These are phyloP conservation scores for Asterionellopsis glacialis DNA, from an alignment of 108 stramenopile genomes.

Conservation along the genomic window DNA sequence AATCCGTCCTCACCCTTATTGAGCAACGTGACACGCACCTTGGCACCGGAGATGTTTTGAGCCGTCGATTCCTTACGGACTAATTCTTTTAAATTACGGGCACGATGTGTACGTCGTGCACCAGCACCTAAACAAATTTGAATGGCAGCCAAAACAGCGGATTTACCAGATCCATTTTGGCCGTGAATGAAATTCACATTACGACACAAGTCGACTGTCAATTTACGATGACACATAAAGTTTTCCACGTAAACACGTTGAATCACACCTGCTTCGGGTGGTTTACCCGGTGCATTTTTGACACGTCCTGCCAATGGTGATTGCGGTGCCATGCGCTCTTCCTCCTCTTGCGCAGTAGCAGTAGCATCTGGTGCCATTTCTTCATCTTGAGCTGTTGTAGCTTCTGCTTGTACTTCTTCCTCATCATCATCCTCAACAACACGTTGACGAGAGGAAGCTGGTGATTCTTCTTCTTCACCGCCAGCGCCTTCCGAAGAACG, in stretches of 20 bases:
- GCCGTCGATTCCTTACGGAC: slow-evolving; percentile 78
- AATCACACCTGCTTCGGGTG: slow-evolving; percentile 68
- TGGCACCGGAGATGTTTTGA: slow-evolving; percentile 41
- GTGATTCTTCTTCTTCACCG: too few species aligned
- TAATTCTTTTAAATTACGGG: slow-evolving; percentile 77
- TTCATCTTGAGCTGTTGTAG: slow-evolving; percentile 8
- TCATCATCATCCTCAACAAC: not conserved
- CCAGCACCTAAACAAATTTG: slow-evolving; percentile 95
- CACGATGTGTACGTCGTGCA: slow-evolving; percentile 83
- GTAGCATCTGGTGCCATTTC: not conserved
- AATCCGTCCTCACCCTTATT: slow-evolving; percentile 87
- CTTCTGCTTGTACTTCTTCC: not conserved
- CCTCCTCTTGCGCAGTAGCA: too few species aligned
- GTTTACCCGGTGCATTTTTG: slow-evolving; percentile 14
- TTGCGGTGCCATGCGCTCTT: too few species aligned
- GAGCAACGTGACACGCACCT: slow-evolving; percentile 80
- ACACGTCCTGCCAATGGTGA: too few species aligned
- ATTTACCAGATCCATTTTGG: slow-evolving; percentile 91
- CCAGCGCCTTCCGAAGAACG: too few species aligned
- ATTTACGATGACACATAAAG: slow-evolving; percentile 93
- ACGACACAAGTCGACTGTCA: slow-evolving; percentile 58
- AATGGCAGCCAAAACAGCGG: slow-evolving; percentile 92
- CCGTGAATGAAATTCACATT: slow-evolving; percentile 97
- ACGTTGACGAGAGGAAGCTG: too few species aligned
- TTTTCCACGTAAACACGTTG: slow-evolving; percentile 80